Evolutionary conservation across 805 yeast species (phyloP), one percentile per base, ranked within the genome.

Genomic region (Spathaspora sp.): DNA sequence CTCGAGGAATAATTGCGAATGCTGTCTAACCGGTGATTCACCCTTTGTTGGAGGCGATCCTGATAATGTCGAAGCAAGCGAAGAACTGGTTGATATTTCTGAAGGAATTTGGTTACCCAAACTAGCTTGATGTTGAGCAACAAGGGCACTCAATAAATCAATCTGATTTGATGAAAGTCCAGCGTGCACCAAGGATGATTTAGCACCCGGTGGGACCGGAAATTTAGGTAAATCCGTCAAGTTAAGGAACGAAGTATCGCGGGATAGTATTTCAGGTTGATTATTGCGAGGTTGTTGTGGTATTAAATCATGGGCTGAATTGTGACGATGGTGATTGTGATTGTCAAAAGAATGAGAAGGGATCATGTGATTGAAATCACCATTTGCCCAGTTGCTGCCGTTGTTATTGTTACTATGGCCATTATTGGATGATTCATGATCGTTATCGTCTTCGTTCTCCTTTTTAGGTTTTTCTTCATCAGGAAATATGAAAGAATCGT

Each of bases 401-500:
- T 19, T 44, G 39, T 39, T 26, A 39, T 32, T 18, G 23, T 19
- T 44, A 29, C 29, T 26, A 39, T 32, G 16, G 23, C 44, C 35
- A 46, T 46, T 43, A 29, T 46, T 44, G 8, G 20, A 44, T 5
- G 16, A 14, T 17, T 44, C 35, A 44, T 49, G 49, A 29, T 52
- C 53, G 18, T 45, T 44, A 16, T 49, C 56, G 20, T 59, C 54
- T 18, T 48, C 51, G 18, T 54, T 50, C 18, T 57, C 54, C 53
- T 53, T 70, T 42, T 64, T 76, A 1, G 86, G 85, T 62, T 86
- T 48, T 35, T 87, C 93, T 61, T 88, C 94, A 62, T 87, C 94
- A 1, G 93, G 90, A 62, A 87, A 87, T 2, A 87, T 79, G 57
- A 87, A 87, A 2, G 89, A 79, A 53, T 86, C 92, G 59, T 87